Base-by-base conservation (phyloP, 169 alveolate genomes). In the Hammondia hammondi region DNA sequence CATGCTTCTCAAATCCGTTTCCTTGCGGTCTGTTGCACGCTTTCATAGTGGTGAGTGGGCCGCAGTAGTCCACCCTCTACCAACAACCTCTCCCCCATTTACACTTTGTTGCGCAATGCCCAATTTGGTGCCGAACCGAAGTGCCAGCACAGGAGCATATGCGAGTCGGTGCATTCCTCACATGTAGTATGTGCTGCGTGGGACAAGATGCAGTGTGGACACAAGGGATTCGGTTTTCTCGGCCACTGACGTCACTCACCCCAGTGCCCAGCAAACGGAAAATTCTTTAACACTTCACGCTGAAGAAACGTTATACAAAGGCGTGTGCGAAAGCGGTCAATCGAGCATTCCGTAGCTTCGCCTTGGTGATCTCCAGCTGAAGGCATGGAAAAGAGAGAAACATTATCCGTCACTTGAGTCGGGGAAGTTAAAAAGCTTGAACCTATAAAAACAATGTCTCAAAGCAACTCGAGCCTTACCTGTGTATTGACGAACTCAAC, bases 321-420 rank as follows among this genome's bases (percentile, higher is more conserved):
- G 93, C 81, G 88, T 52, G 81, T 35, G 95, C 95, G 27, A 93
- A 93, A n/a, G 93, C 82, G 72, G 95, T 87, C 84, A 93, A 29
- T 37, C 95, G 88, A 67, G 95, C 95, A 73, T 46, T 52, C 32
- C 95, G 93, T 45, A 93, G 85, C 82, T 93, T 70, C 91, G 85
- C 91, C 73, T 93, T 93, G 37, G 91, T 84, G 21, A 52, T 5
- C 46, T 81, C 95, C 35, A 93, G 93, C 95, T 93, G 93, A 56
- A 45, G 27, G 24, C 37, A 70, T 61, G 14, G 81, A 57, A 67
- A n/a, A 52, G 90, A 43, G 43, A 32, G 32, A 73, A 17, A 17
- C 27, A 17, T 14, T 67, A 2, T 27, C 2, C 71, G 71, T 67
- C 77, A 2, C 32, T 29, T 67, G 32, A 17, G 35, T 27, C 6